Evolutionary conservation across 2,329 filamentous ascomycete genomes (phyloP).

Genomic region (Colletotrichum navitas): DNA sequence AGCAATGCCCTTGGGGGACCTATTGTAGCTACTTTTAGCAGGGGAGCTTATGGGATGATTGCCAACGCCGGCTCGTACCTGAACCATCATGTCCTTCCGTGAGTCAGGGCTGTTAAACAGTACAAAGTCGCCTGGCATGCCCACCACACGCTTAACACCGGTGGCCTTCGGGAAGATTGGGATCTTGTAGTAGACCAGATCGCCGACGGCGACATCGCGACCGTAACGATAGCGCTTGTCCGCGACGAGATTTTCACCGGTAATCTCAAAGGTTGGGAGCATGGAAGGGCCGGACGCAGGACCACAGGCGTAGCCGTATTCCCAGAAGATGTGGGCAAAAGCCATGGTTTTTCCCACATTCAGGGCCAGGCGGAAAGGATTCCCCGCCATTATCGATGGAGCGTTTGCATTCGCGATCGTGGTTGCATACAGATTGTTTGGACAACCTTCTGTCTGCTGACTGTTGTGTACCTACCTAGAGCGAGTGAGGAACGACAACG

Average conservation of each 20-base stretch:
- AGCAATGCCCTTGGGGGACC: constrained; percentile 94
- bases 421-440: neutral
- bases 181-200: constrained; percentile 83
- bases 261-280: constrained; percentile 83
- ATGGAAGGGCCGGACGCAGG: constrained; percentile 82
- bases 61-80: constrained; percentile 61
- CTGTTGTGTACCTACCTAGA: too few relatives aligned
- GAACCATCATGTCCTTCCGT: constrained; percentile 65
- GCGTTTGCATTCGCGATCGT: neutral
- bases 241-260: constrained; percentile 77
- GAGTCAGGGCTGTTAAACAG: constrained; percentile 71
- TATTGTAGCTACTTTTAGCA: constrained; percentile 52
- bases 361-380: constrained; percentile 56
- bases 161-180: constrained; percentile 72
- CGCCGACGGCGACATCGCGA: constrained; percentile 77
- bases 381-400: constrained; percentile 12
- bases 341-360: constrained; percentile 61
- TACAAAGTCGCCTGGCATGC: constrained; percentile 83
- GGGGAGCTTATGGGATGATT: neutral
- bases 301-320: constrained; percentile 73
- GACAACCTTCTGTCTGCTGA: neutral
- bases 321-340: constrained; percentile 63
- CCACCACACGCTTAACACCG: constrained; percentile 84
- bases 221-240: constrained; percentile 78
- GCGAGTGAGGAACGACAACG: neutral